Conservation (phyloP, 2,329 filamentous ascomycete genomes). For the Pestalotiopsis sp. region DNA sequence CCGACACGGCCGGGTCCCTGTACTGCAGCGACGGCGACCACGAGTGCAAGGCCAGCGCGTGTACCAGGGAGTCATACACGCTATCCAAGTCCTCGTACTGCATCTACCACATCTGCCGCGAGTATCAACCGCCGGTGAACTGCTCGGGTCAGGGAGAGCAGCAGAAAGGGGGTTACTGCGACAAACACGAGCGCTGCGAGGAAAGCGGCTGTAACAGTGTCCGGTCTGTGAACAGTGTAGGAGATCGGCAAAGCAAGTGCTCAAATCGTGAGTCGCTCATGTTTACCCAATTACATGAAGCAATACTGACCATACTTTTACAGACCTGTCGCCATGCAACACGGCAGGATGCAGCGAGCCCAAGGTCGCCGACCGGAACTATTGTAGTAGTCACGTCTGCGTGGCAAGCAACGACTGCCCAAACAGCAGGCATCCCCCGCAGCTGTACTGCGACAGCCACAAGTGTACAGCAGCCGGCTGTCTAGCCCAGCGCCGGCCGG, state of each 20-base stretch:
- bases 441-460: background rate
- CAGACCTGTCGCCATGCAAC: background rate
- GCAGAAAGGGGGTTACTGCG: constrained; percentile 18
- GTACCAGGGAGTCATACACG: constrained; percentile 13
- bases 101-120: constrained; percentile 21
- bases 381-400: background rate
- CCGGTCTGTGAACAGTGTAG: constrained; percentile 6
- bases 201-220: constrained; percentile 13
- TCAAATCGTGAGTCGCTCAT: constrained; percentile 19
- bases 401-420: background rate
- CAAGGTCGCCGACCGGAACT: background rate
- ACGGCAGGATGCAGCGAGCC: background rate
- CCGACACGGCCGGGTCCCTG: constrained; percentile 17
- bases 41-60: constrained; percentile 18
- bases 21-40: constrained; percentile 23
- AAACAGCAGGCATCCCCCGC: background rate
- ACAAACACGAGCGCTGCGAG: constrained; percentile 18
- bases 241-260: constrained; percentile 14
- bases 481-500: background rate
- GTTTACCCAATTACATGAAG: background rate
- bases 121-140: constrained; percentile 4
- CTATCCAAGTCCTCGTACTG: constrained; percentile 15
- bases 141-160: constrained; percentile 19
- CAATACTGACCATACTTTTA: background rate
- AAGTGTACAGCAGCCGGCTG: background rate